These are phyloP conservation scores for Yamadazyma takamatsuzukensis DNA, from an alignment of 805 yeast species.

Conservation along the genomic window DNA sequence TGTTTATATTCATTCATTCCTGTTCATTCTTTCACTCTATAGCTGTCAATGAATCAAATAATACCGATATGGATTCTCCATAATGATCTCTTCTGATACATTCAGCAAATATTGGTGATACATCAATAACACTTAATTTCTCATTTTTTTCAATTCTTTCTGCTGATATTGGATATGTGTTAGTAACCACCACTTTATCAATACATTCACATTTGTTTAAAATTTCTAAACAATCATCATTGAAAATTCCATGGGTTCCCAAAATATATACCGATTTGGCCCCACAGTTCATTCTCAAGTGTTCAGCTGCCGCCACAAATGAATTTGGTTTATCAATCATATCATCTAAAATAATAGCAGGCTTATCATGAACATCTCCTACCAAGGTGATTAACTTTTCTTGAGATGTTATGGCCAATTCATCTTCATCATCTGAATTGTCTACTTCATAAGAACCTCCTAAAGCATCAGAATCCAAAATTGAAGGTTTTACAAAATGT, in stretches of 20 bases:
- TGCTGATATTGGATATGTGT: slow-evolving; percentile 85
- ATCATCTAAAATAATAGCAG: slow-evolving; percentile 93
- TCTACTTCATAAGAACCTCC: slow-evolving; percentile 78
- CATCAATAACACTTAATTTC: slow-evolving; percentile 85
- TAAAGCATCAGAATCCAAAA: slow-evolving; percentile 50
- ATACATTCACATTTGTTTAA: slow-evolving; percentile 76
- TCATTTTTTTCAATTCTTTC: slow-evolving; percentile 53
- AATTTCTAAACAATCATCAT: slow-evolving; percentile 79
- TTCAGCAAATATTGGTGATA: slow-evolving; percentile 93
- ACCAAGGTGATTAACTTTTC: slow-evolving; percentile 94
- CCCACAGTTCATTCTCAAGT: slow-evolving; percentile 91
- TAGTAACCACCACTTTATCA: slow-evolving; percentile 91
- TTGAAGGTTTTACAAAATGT: slow-evolving; percentile 11
- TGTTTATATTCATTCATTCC: neutral
- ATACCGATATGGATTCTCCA: slow-evolving; percentile 92
- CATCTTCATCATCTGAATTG: slow-evolving; percentile 83
- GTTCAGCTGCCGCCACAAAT: slow-evolving; percentile 97
- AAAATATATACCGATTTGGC: slow-evolving; percentile 86
- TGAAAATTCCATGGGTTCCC: slow-evolving; percentile 95
- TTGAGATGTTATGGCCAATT: slow-evolving; percentile 52
- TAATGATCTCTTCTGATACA: slow-evolving; percentile 98
- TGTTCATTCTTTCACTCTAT: slow-evolving; percentile 33
- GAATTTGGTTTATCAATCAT: slow-evolving; percentile 95
- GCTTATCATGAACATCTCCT: slow-evolving; percentile 89
- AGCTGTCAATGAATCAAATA: slow-evolving; percentile 82